phyloP scores from a whole-genome alignment of 2,329 filamentous ascomycete genomes.

The Neonectria sp. region DNA sequence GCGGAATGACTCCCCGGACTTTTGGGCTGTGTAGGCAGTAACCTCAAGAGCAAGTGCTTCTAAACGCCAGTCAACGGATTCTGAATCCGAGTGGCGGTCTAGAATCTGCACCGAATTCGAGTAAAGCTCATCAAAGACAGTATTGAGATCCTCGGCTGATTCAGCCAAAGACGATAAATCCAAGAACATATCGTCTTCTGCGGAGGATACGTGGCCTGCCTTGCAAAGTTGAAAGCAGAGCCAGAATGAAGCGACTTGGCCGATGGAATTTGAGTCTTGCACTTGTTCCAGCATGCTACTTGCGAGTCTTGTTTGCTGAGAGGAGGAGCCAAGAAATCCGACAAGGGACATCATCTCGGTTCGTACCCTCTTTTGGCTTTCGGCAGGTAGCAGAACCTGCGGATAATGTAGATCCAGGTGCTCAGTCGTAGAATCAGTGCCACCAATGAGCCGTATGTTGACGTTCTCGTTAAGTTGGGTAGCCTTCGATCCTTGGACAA shows the following conservation, averaged over 20 bases:
- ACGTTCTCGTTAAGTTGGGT: constrained; percentile 30
- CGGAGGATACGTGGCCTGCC: constrained; percentile 64
- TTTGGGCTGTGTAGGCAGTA: constrained; percentile 81
- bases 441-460: constrained; percentile 49
- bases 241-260: constrained; percentile 83
- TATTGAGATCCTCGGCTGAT: constrained; percentile 59
- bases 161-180: constrained; percentile 61
- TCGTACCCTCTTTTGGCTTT: constrained; percentile 76
- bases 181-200: constrained; percentile 77
- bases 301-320: constrained; percentile 73
- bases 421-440: constrained; percentile 30
- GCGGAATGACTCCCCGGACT: constrained; percentile 78
- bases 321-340: constrained; percentile 67
- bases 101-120: constrained; percentile 76
- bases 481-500: constrained; percentile 48
- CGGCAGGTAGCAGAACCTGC: constrained; percentile 73
- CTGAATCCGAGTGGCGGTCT: constrained; percentile 65
- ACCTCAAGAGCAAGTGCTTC: constrained; percentile 87
- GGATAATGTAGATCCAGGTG: constrained; percentile 61
- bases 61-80: constrained; percentile 76
- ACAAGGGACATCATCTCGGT: constrained; percentile 72
- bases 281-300: constrained; percentile 76
- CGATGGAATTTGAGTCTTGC: constrained; percentile 69
- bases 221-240: constrained; percentile 81
- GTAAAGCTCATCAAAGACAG: constrained; percentile 76